A percentile compares a stretch with the other conserved stretches of the same genome.
These are phyloP conservation scores for Aurantiochytrium sp. DNA, from an alignment of 108 stramenopile species.

Conservation along the genomic window DNA sequence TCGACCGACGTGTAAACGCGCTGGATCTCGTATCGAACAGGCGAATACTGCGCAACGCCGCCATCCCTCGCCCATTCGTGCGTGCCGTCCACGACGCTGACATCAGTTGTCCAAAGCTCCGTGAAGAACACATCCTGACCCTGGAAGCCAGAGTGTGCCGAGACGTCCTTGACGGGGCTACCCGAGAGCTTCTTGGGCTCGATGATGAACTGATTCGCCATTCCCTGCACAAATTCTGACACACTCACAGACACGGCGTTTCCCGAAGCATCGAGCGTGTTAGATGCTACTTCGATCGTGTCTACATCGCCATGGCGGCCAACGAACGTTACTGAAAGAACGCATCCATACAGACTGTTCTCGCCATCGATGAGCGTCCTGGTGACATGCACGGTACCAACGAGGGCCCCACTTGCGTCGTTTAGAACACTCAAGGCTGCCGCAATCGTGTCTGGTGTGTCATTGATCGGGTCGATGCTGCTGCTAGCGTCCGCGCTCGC, in stretches of 20 bases:
- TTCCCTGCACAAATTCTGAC: constrained; percentile 56
- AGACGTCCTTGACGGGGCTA: constrained; percentile 52
- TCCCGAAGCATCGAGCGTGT: constrained; percentile 15
- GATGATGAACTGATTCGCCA: constrained; percentile 67
- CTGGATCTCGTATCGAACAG: constrained; percentile 57
- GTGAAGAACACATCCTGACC: constrained; percentile 67
- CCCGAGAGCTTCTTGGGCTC: constrained; percentile 70
- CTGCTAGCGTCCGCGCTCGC: constrained; percentile 32
- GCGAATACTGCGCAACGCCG: constrained; percentile 50
- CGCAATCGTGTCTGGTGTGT: background rate
- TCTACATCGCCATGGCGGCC: constrained; percentile 58
- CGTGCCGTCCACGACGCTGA: constrained; percentile 18
- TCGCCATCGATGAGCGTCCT: constrained; percentile 30
- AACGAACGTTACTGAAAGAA: constrained; percentile 63
- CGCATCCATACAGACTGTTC: constrained; percentile 36
- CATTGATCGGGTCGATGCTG: background rate
- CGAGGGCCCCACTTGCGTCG: background rate
- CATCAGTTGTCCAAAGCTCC: constrained; percentile 57
- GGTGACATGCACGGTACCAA: constrained; percentile 53
- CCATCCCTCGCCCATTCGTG: constrained; percentile 38
- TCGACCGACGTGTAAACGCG: constrained; percentile 23
- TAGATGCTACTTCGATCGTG: constrained; percentile 29
- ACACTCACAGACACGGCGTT: constrained; percentile 41
- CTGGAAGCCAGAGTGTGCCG: constrained; percentile 46
- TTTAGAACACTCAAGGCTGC: background rate